phyloP scores from a whole-genome alignment of 108 stramenopile species.

The Nannochloropsis granulata region DNA sequence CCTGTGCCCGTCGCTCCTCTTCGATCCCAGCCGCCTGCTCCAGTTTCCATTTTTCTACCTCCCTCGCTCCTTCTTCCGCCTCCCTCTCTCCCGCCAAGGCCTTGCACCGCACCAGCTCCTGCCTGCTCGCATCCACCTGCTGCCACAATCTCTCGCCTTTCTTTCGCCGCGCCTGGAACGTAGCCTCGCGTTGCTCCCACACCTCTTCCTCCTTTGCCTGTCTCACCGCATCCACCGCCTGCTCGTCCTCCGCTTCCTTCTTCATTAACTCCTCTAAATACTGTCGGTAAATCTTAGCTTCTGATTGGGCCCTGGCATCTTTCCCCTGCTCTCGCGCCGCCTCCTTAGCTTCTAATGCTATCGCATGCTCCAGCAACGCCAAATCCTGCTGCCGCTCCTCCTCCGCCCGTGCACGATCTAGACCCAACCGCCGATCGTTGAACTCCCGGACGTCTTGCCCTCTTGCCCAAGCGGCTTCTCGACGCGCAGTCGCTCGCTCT shows the following conservation, averaged over 20 bases:
- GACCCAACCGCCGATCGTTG: slow-evolving; percentile 4
- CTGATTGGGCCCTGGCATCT: background rate
- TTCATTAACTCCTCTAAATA: slow-evolving; percentile 24
- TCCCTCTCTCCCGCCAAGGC: background rate
- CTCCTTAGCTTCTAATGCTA: slow-evolving; percentile 26
- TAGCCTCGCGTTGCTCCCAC: background rate
- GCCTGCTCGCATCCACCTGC: background rate
- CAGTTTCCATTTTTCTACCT: background rate
- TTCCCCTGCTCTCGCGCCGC: background rate
- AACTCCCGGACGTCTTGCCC: slow-evolving; percentile 28
- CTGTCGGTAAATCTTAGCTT: background rate
- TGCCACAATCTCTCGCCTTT: background rate
- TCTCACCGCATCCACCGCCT: slow-evolving; percentile 9
- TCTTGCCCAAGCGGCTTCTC: background rate
- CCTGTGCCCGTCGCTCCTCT: background rate
- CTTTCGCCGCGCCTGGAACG: background rate
- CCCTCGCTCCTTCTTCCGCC: background rate
- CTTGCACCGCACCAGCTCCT: background rate
- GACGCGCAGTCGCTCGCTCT: background rate
- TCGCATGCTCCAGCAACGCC: slow-evolving; percentile 30
- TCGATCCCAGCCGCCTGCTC: background rate
- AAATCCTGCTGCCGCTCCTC: slow-evolving; percentile 33
- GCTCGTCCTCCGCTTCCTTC: slow-evolving; percentile 34
- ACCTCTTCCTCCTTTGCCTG: slow-evolving; percentile 23
- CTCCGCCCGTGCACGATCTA: slow-evolving; percentile 6